These are phyloP conservation scores for Penicillium bialowiezense DNA, from an alignment of 495 filamentous ascomycete species.

Conservation along the genomic window DNA sequence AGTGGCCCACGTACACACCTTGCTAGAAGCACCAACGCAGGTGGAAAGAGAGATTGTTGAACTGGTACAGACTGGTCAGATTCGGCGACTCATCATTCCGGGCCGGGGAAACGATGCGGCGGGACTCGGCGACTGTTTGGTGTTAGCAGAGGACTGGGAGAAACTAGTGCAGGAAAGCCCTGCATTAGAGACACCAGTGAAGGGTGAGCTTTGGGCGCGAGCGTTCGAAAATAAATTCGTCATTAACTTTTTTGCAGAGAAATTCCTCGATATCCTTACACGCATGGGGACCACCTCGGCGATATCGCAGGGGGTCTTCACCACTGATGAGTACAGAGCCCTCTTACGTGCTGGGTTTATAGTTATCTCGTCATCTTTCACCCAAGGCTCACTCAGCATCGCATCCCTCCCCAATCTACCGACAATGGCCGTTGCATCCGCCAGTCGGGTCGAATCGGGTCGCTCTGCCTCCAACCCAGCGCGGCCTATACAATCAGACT, in stretches of 20 bases:
- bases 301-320: conserved; percentile 47
- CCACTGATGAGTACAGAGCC: conserved; percentile 49
- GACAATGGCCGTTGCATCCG: conserved; percentile 54
- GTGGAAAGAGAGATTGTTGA: conserved; percentile 73
- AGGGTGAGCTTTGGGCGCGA: conserved; percentile 28
- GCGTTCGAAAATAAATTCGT: neutral
- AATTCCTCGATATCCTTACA: conserved; percentile 54
- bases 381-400: conserved; percentile 43
- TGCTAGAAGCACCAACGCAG: conserved; percentile 62
- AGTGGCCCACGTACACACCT: conserved; percentile 66
- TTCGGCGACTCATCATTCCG: conserved; percentile 66
- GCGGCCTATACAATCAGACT: conserved; percentile 20
- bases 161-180: conserved; percentile 44
- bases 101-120: conserved; percentile 58
- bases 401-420: conserved; percentile 53
- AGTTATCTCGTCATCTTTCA: conserved; percentile 50
- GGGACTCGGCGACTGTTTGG: conserved; percentile 66
- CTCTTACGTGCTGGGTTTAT: conserved; percentile 73
- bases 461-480: conserved; percentile 6
- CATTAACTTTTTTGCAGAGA: conserved; percentile 30
- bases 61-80: conserved; percentile 53
- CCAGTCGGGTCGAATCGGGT: conserved; percentile 33
- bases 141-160: conserved; percentile 64
- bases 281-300: conserved; percentile 52
- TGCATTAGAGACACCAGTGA: conserved; percentile 46